phyloP scores from a whole-genome alignment of 352 stramenopile species.

The Phytophthora fragariaefolia region DNA sequence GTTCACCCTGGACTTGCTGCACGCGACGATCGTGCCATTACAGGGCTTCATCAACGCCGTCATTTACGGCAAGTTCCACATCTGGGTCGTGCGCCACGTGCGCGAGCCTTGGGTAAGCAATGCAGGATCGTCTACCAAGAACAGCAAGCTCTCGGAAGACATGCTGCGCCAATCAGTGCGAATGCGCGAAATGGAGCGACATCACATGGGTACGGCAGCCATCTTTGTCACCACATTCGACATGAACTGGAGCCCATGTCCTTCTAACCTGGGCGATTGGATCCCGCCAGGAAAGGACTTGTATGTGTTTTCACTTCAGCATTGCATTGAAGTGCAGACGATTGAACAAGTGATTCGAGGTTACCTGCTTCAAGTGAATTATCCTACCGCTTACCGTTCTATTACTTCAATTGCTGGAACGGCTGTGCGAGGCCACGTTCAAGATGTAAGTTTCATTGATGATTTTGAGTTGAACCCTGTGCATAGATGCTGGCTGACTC shows the following conservation, averaged over 20 bases:
- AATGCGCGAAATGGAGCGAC: conserved; percentile 52
- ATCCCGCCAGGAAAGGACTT: conserved; percentile 77
- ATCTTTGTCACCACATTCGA: conserved; percentile 88
- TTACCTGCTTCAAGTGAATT: conserved; percentile 80
- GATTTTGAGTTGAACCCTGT: background rate
- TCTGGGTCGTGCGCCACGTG: conserved; percentile 76
- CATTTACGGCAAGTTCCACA: conserved; percentile 89
- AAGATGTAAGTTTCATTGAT: conserved; percentile 58
- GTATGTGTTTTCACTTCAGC: conserved; percentile 86
- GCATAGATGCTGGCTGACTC: conserved; percentile 20
- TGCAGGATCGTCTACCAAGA: conserved; percentile 40
- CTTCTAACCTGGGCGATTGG: conserved; percentile 76
- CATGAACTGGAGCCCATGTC: conserved; percentile 78
- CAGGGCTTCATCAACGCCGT: conserved; percentile 88
- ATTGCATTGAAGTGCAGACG: conserved; percentile 68
- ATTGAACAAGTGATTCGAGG: conserved; percentile 75
- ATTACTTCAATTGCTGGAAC: conserved; percentile 85
- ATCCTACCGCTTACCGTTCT: conserved; percentile 77
- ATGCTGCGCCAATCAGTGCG: conserved; percentile 41
- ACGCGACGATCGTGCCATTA: conserved; percentile 80
- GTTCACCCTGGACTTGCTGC: conserved; percentile 71
- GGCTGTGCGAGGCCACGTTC: conserved; percentile 52
- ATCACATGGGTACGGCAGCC: conserved; percentile 70
- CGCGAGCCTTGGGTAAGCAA: conserved; percentile 45
- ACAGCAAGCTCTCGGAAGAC: conserved; percentile 55